phyloP scores from a whole-genome alignment of 305 asterid genomes.

The Fraxinus velutina region DNA sequence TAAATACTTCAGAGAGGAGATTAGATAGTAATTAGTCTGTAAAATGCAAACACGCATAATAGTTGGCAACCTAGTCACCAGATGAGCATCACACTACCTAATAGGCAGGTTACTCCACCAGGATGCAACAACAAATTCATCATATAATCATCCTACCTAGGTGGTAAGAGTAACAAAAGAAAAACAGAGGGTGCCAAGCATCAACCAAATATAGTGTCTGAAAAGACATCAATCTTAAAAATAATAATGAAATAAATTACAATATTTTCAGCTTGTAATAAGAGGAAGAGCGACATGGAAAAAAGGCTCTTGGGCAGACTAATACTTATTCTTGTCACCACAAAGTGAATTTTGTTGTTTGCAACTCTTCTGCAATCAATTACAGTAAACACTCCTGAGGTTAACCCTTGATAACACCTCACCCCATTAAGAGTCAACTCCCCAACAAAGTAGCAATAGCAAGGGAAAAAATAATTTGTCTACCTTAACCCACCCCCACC shows the following conservation, averaged over 20 bases:
- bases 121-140: conserved; percentile 1
- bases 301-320: conserved; percentile 1
- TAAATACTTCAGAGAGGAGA: background rate
- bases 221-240: background rate
- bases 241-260: background rate
- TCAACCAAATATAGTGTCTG: background rate
- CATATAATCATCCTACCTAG: background rate
- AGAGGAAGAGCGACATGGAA: background rate
- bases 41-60: background rate
- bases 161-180: background rate
- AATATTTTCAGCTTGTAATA: background rate
- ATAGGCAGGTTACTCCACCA: background rate
- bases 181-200: background rate
- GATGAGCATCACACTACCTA: background rate
- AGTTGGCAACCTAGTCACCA: background rate
- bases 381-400: background rate
- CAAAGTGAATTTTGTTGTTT: background rate
- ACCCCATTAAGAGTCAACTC: background rate
- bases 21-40: background rate
- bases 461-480: background rate
- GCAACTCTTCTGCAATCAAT: background rate
- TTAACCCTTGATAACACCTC: background rate
- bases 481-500: background rate
- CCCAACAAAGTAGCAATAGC: background rate
- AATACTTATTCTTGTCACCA: background rate